Evolutionary conservation across 2,329 filamentous ascomycete genomes (phyloP).

Genomic region (Colletotrichum sp.): DNA sequence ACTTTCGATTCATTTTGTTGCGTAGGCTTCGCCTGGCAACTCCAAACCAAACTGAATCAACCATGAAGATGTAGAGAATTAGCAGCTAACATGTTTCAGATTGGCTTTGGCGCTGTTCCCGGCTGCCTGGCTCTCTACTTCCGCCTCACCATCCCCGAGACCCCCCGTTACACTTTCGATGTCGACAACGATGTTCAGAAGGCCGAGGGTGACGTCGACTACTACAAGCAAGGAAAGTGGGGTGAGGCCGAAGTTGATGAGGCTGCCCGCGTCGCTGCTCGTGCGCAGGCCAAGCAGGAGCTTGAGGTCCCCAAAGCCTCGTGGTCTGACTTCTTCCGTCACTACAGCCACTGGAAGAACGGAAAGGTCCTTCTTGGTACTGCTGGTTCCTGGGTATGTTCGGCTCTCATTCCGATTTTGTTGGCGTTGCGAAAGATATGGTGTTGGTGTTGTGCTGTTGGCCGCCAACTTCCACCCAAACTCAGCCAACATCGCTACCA

Average conservation of each 20-base stretch:
- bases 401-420: not conserved
- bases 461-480: no score
- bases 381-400: constrained; percentile 69
- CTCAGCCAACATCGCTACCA: not conserved
- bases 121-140: constrained; percentile 76
- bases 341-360: constrained; percentile 76
- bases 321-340: constrained; percentile 71
- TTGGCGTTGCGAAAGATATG: rapidly evolving
- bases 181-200: constrained; percentile 77
- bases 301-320: constrained; percentile 73
- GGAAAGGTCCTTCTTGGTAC: constrained; percentile 78
- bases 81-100: constrained; percentile 24
- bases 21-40: not conserved
- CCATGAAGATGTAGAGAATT: not conserved
- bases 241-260: constrained; percentile 69
- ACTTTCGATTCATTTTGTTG: not conserved
- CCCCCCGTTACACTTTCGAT: constrained; percentile 87
- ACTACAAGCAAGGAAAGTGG: constrained; percentile 71
- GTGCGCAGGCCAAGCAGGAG: constrained; percentile 56
- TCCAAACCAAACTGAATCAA: not conserved
- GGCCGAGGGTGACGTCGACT: constrained; percentile 73
- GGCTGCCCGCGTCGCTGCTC: constrained; percentile 63
- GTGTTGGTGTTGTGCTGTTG: not conserved
- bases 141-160: constrained; percentile 84
- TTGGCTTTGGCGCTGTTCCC: constrained; percentile 68